Percentiles rank a stretch among this genome's conserved stretches.
Conservation (phyloP, 1,284 basidiomycete genomes). For the Schizophyllum commune region DNA sequence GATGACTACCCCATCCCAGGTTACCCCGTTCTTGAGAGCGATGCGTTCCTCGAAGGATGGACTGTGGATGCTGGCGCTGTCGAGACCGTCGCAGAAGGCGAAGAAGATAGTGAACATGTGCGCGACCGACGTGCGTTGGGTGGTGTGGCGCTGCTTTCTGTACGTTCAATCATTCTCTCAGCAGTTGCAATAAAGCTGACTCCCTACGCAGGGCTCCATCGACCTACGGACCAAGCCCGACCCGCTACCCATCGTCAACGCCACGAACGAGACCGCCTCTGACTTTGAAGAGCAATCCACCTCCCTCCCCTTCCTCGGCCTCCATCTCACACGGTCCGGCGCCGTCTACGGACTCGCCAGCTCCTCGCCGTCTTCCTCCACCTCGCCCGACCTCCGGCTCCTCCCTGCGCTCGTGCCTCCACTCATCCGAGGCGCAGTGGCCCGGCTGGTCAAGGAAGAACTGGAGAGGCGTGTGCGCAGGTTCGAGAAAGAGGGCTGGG, state of each 20-base stretch:
- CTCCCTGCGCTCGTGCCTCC: background rate
- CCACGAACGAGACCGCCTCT: background rate
- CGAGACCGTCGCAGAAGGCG: background rate
- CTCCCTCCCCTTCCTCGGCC: background rate
- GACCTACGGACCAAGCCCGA: background rate
- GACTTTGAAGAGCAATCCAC: background rate
- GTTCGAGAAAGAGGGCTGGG: background rate
- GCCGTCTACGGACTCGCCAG: background rate
- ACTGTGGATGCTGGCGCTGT: background rate
- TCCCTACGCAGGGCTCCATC: background rate
- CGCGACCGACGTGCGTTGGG: background rate
- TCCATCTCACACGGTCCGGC: background rate
- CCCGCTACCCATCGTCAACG: background rate
- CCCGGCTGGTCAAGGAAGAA: background rate
- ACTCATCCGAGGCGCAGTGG: background rate
- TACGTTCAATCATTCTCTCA: background rate
- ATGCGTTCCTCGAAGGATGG: background rate
- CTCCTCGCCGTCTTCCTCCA: too few relatives aligned
- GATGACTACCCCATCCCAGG: background rate
- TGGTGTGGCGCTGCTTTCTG: background rate
- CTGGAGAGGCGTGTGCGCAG: background rate
- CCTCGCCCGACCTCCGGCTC: too few relatives aligned
- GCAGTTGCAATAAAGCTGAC: background rate
- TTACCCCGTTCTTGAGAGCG: background rate
- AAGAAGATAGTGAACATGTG: background rate